Base-by-base conservation (phyloP, 1,139 yeast genomes). In the Blastobotrys arbuscula region DNA sequence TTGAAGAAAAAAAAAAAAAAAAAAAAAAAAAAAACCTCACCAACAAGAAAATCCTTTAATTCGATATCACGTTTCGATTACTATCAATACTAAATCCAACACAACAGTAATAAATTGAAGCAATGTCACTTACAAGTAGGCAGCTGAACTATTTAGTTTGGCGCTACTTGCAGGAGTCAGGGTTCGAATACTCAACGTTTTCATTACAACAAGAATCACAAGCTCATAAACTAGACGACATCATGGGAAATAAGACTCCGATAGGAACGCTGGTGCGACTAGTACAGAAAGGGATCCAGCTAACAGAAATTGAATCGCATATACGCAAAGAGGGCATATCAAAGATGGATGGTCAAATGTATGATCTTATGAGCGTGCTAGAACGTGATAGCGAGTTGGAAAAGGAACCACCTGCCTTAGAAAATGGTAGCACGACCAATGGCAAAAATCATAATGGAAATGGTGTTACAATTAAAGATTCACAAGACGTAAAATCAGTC, bases 61-160 rank as follows among this genome's bases (percentile, higher is more conserved):
- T n/a, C n/a, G n/a, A n/a, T n/a, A n/a, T 13, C 31, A 28, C 10
- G 13, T 13, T 28, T 10, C 31, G 31, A 28, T 13, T 28, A 28
- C n/a, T n/a, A n/a, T n/a, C n/a, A n/a, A n/a, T n/a, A n/a, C 12
- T 13, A 28, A 28, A 28, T 28, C 10, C 38, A 13, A 34, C 15
- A 37, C 40, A 19, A 12, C 10, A 23, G n/a, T n/a, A n/a, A n/a
- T n/a, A n/a, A n/a, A 5, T 12, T 3, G 13, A 33, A 3, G 24
- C 23, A 40, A 88, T 88, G 96, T 83, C 95, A 33, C 72, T 92
- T 48, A 78, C 95, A 6, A 84, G 95, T 54, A 81, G 78, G 51
- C 96, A 90, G 69, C 76, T 92, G 51, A 92, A 92, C 72, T 90
- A 92, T 65, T 75, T 92, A 61, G 79, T 92, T 53, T 92, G 97